Evolutionary conservation across 2,329 filamentous ascomycete genomes (phyloP), one percentile per base, ranked within the genome.

Genomic region (Tolypocladium nubicola): DNA sequence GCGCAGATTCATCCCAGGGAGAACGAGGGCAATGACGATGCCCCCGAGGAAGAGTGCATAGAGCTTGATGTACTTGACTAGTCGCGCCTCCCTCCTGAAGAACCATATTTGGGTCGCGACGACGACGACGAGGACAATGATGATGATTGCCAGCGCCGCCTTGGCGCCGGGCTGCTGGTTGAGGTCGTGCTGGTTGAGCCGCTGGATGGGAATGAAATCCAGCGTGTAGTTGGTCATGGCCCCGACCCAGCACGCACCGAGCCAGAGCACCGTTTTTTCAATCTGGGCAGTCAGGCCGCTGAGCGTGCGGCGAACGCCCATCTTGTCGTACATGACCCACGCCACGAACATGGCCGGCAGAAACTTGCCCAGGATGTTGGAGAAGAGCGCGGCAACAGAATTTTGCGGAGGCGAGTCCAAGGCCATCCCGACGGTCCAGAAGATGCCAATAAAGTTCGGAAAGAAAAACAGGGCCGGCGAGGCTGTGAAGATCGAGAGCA

Each of bases 191-290:
- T 87, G 85, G 10, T 89, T 97, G n/a, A 99, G 79, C 2, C 94
- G 87, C 70, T 91, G 85, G 62, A 99, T 94, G 0, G 94, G 94
- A 60, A 99, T 97, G 73, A 89, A 88, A 65, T 90, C 88, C 66
- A 99, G 90, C 0, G 94, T 97, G 72, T 97, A 95, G 73, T 97
- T 97, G 67, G 93, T 93, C 63, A 99, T 74, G 1, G 90, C 87
- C 19, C 92, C 94, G 43, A 97, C 84, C 88, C 95, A 99, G 67
- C 88, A 91, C 9, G 85, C 87, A 1, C 92, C 92, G 1, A 99
- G 78, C 88, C 91, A 97, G 35, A 97, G 78, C 3, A 97, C 73
- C 0, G 90, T 89, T 77, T 96, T 97, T 67, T 96, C 93, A 49
- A 96, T 65, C 68, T 96, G 93, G 0, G 92, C 90, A 0, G 83